phyloP scores from a whole-genome alignment of 1,284 basidiomycete species.

The Ceratobasidium sp. region DNA sequence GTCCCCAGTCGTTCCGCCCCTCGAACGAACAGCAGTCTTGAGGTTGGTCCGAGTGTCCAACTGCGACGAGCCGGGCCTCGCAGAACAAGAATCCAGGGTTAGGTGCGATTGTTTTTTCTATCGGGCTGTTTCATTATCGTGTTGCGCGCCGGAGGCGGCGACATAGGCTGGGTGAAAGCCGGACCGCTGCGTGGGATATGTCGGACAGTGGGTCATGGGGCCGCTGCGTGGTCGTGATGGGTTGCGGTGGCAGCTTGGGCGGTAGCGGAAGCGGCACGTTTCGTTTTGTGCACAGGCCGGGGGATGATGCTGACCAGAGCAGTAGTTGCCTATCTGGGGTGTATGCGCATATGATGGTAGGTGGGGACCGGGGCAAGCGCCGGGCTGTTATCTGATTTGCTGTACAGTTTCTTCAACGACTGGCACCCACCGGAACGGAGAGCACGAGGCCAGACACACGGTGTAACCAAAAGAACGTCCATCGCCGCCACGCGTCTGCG shows the following conservation, averaged over 20 bases:
- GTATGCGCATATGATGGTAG: slow-evolving; percentile 8
- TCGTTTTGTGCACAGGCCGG: neutral
- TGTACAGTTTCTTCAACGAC: slow-evolving; percentile 1
- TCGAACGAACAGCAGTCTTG: neutral
- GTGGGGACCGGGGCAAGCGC: slow-evolving; percentile 14
- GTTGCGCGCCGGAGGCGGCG: slow-evolving; percentile 1
- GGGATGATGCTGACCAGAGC: neutral
- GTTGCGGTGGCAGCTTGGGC: neutral
- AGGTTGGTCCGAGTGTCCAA: slow-evolving; percentile 25
- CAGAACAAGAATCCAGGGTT: slow-evolving; percentile 10
- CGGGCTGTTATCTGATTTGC: slow-evolving; percentile 9
- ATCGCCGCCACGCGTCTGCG: slow-evolving; percentile 5
- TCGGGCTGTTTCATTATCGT: slow-evolving; percentile 28
- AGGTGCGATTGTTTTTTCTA: neutral
- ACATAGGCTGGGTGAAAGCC: slow-evolving; percentile 14
- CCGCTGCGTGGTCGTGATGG: slow-evolving; percentile 15
- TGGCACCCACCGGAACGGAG: neutral
- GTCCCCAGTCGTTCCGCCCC: slow-evolving; percentile 5
- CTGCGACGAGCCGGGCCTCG: slow-evolving; percentile 34
- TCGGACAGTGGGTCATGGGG: slow-evolving; percentile 10
- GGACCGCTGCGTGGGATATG: slow-evolving; percentile 11
- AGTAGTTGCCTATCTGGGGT: neutral
- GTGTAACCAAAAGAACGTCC: slow-evolving; percentile 14
- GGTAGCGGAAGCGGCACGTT: neutral
- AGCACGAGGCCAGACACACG: slow-evolving; percentile 20